These are phyloP conservation scores for Rhizophagus clarus DNA, from an alignment of 192 early-diverging fungal species.

Conservation along the genomic window DNA sequence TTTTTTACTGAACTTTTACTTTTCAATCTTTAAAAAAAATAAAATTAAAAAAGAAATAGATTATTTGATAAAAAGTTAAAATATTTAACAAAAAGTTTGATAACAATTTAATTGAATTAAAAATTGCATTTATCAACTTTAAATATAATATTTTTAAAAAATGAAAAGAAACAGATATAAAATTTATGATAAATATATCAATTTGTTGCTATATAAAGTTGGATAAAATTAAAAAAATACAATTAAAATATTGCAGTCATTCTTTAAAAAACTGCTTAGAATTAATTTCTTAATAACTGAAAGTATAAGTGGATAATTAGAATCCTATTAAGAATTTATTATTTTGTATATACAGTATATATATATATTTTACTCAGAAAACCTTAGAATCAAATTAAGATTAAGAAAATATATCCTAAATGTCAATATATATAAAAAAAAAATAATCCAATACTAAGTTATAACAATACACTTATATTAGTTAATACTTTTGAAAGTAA, in stretches of 20 bases:
- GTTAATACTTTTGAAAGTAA: background rate
- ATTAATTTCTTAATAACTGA: background rate
- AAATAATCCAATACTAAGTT: too few relatives aligned
- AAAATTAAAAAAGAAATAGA: too few relatives aligned
- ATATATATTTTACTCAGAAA: too few relatives aligned
- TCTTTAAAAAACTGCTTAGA: constrained; percentile 14
- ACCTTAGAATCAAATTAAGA: background rate
- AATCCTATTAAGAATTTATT: background rate
- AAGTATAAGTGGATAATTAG: background rate
- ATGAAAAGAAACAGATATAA: background rate
- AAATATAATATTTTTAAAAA: too few relatives aligned
- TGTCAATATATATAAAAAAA: too few relatives aligned
- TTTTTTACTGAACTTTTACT: too few relatives aligned
- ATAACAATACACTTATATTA: constrained; percentile 3
- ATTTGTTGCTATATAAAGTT: background rate
- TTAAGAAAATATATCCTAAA: background rate
- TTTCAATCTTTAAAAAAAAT: background rate
- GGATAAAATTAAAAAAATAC: background rate
- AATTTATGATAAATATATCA: constrained; percentile 17
- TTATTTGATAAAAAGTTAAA: constrained; percentile 3
- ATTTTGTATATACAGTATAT: too few relatives aligned
- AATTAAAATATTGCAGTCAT: constrained; percentile 13
- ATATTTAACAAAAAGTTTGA: background rate
- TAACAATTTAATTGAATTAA: background rate
- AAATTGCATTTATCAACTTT: background rate